These are phyloP conservation scores for Zasmidium cellare DNA, from an alignment of 2,329 filamentous ascomycete species.

Conservation along the genomic window DNA sequence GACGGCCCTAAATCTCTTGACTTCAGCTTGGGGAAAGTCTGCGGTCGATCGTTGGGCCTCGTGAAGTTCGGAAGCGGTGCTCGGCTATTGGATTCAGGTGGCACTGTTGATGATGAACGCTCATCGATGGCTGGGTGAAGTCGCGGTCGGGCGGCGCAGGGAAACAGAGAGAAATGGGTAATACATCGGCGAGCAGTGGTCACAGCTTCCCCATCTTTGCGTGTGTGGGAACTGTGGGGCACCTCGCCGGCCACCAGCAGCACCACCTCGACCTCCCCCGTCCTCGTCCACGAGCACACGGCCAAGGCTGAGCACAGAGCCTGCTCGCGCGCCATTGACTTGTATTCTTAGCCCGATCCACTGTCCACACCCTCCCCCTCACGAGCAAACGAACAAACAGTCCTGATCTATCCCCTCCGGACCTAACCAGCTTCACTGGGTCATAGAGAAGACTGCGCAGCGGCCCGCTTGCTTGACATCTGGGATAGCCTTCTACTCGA, in stretches of 20 bases:
- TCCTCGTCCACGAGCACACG: conserved; percentile 2
- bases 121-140: too few relatives aligned
- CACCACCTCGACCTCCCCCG: background rate
- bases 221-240: background rate
- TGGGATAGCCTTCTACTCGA: background rate
- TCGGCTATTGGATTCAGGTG: background rate
- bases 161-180: background rate
- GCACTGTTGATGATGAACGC: too few relatives aligned
- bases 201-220: background rate
- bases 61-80: background rate
- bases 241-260: background rate
- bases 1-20: background rate
- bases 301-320: conserved; percentile 2
- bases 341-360: background rate
- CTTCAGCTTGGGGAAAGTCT: background rate
- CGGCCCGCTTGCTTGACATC: background rate
- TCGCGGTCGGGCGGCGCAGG: background rate
- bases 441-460: background rate
- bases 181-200: background rate
- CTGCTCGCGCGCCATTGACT: background rate
- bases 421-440: too few relatives aligned
- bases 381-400: background rate
- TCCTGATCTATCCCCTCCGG: background rate
- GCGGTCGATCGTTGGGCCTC: background rate
- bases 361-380: background rate